Evolutionary conservation across 371 early-diverging fungal genomes (phyloP).

Genomic region (Lichtheimia ornata): DNA sequence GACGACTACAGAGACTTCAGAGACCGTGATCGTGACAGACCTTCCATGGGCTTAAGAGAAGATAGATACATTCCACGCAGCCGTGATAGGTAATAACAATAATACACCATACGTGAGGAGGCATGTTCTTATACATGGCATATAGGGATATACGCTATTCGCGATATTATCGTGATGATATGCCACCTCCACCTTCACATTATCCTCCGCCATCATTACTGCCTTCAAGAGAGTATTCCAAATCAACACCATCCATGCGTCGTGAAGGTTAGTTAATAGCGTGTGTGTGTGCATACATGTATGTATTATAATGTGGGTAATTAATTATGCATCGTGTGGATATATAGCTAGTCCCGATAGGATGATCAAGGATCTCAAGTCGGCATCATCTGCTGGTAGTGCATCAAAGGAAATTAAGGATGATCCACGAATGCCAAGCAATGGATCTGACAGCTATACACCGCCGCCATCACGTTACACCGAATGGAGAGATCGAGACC

Average conservation of each 20-base stretch:
- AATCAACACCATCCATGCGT: slow-evolving; percentile 24
- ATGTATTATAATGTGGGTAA: no score
- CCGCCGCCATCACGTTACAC: slow-evolving; percentile 31
- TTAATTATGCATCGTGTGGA: no score
- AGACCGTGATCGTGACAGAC: slow-evolving; percentile 52
- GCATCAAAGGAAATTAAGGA: slow-evolving; percentile 6
- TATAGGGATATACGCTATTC: slow-evolving; percentile 41
- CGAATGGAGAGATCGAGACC: slow-evolving; percentile 36
- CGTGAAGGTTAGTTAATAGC: slow-evolving; percentile 25
- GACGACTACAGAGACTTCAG: slow-evolving; percentile 53
- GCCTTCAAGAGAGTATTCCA: slow-evolving; percentile 37
- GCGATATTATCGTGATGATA: slow-evolving; percentile 52
- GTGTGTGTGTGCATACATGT: no score
- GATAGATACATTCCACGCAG: slow-evolving; percentile 42
- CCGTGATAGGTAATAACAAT: slow-evolving; percentile 29
- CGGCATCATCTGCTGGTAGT: background rate
- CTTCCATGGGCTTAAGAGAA: slow-evolving; percentile 35
- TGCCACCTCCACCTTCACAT: slow-evolving; percentile 34
- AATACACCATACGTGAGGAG: no score
- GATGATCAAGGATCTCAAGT: slow-evolving; percentile 17
- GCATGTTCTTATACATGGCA: background rate
- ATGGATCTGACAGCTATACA: slow-evolving; percentile 16
- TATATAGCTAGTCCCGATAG: slow-evolving; percentile 5
- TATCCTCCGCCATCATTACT: slow-evolving; percentile 24
- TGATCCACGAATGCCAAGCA: slow-evolving; percentile 4